These are phyloP conservation scores for Aspergillus indologenus DNA, from an alignment of 495 filamentous ascomycete species.

Conservation along the genomic window DNA sequence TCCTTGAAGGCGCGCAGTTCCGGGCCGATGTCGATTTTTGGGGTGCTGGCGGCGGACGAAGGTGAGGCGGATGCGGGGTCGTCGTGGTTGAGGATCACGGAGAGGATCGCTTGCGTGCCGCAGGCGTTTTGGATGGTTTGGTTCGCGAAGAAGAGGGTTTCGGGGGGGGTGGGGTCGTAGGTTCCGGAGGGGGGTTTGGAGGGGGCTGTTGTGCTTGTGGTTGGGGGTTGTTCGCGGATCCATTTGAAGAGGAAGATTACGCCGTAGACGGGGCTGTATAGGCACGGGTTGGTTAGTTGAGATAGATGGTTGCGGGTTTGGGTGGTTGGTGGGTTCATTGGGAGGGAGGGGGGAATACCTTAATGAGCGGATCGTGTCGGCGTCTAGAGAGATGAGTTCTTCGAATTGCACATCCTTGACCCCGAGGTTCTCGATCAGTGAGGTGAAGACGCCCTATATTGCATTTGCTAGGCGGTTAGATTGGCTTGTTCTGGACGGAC, in stretches of 20 bases:
- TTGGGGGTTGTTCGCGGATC: slow-evolving; percentile 67
- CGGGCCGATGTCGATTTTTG: slow-evolving; percentile 52
- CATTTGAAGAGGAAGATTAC: slow-evolving; percentile 99
- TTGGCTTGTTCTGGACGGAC: neutral
- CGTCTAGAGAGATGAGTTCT: slow-evolving; percentile 87
- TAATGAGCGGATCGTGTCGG: slow-evolving; percentile 70
- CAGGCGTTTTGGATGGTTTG: slow-evolving; percentile 99
- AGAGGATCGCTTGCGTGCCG: slow-evolving; percentile 93
- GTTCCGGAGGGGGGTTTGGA: slow-evolving; percentile 50
- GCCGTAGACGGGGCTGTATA: slow-evolving; percentile 75
- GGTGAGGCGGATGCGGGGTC: slow-evolving; percentile 19
- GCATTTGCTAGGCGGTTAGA: slow-evolving; percentile 8
- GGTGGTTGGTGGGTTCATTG: neutral
- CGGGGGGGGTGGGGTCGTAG: slow-evolving; percentile 67
- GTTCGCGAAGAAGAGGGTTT: slow-evolving; percentile 81
- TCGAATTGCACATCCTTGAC: slow-evolving; percentile 95
- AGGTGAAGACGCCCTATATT: slow-evolving; percentile 95
- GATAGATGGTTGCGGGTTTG: neutral
- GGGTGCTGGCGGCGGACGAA: slow-evolving; percentile 5
- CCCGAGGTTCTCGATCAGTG: slow-evolving; percentile 84
- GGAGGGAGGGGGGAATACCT: slow-evolving; percentile 31
- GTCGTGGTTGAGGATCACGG: slow-evolving; percentile 85
- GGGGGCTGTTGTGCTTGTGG: slow-evolving; percentile 49
- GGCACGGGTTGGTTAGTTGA: slow-evolving; percentile 8
- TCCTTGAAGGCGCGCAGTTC: slow-evolving; percentile 78